These are phyloP conservation scores for Cryptococcus neoformans DNA, from an alignment of 1,284 basidiomycete species.

Conservation along the genomic window DNA sequence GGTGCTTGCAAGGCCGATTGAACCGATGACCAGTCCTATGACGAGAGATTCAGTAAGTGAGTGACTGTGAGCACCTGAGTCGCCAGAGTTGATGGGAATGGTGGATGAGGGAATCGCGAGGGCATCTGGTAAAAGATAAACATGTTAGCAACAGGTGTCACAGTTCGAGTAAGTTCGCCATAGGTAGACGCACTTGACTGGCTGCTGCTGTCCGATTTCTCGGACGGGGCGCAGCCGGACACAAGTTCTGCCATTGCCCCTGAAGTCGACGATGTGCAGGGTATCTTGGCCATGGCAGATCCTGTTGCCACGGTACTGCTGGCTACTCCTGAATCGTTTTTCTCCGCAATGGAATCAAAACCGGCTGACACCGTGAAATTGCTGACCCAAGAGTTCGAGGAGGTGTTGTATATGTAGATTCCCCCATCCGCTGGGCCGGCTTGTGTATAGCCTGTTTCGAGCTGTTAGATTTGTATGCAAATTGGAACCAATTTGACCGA, in stretches of 20 bases:
- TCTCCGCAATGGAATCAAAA: background rate
- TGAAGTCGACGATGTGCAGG: too few relatives aligned
- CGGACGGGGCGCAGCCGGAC: background rate
- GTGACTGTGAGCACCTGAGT: constrained; percentile 15
- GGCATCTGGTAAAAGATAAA: background rate
- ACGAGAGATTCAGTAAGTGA: constrained; percentile 10
- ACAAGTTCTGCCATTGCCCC: too few relatives aligned
- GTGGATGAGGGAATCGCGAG: background rate
- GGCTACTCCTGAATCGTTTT: constrained; percentile 1
- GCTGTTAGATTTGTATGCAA: background rate
- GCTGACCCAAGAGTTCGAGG: constrained; percentile 13
- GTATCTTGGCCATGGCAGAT: too few relatives aligned
- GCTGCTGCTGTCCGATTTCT: background rate
- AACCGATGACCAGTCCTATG: constrained; percentile 21
- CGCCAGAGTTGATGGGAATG: constrained; percentile 1
- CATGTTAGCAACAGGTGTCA: background rate
- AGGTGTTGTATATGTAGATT: constrained; percentile 23
- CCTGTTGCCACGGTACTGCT: background rate
- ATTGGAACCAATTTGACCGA: constrained; percentile 48
- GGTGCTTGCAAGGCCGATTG: constrained; percentile 9
- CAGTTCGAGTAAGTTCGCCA: background rate
- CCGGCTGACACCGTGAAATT: constrained; percentile 3
- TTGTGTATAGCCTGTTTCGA: constrained; percentile 22
- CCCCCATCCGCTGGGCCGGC: constrained; percentile 18
- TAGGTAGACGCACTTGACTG: background rate